These are phyloP conservation scores for Apocynum venetum DNA, from an alignment of 257 asterid genomes.

Conservation along the genomic window DNA sequence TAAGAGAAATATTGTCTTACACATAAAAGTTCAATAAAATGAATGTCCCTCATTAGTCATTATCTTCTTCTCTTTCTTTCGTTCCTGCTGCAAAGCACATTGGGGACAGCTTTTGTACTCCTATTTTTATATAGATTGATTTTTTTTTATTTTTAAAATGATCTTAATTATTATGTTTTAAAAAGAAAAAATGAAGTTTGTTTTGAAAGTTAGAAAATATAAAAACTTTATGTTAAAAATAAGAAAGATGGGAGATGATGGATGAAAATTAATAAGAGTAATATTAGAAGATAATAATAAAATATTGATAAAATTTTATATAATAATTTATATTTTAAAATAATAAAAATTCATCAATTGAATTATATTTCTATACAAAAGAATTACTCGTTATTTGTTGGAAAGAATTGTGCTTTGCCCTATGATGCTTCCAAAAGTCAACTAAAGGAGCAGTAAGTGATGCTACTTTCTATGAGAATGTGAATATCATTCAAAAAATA, in stretches of 20 bases:
- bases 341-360: no score
- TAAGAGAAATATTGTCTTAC: neutral
- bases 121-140: no score
- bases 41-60: neutral
- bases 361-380: no score
- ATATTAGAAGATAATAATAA: no score
- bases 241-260: no score
- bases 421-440: neutral
- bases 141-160: neutral
- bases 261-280: no score
- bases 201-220: no score
- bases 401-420: neutral
- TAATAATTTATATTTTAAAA: no score
- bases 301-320: no score
- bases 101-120: neutral
- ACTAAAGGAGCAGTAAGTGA: neutral
- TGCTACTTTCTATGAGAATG: neutral
- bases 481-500: neutral
- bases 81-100: neutral
- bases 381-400: neutral
- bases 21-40: neutral
- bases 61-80: neutral
- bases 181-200: no score
- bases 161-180: no score
- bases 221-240: no score